These are phyloP conservation scores for Lichtheimia corymbifera DNA, from an alignment of 371 early-diverging fungal species.

Conservation along the genomic window DNA sequence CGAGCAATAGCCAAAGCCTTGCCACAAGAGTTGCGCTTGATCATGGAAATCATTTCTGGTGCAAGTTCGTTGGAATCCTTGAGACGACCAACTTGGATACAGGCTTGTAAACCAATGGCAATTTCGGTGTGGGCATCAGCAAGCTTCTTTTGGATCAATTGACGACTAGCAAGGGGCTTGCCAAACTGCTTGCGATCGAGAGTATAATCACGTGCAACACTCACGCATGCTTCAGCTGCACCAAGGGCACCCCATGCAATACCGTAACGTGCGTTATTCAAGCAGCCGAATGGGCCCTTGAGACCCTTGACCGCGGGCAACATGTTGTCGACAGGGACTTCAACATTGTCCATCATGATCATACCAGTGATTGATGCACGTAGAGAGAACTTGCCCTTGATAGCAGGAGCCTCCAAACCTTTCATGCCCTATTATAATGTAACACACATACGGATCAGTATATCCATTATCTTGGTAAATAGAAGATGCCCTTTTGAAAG, in stretches of 20 bases:
- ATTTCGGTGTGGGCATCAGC: constrained; percentile 96
- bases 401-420: constrained; percentile 87
- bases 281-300: constrained; percentile 96
- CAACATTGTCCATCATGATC: constrained; percentile 99
- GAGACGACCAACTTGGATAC: constrained; percentile 91
- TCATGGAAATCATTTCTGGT: constrained; percentile 95
- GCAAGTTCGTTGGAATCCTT: constrained; percentile 88
- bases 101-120: constrained; percentile 87
- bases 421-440: constrained; percentile 62
- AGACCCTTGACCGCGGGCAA: constrained; percentile 88
- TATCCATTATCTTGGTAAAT: not conserved
- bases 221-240: constrained; percentile 93
- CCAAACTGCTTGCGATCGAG: constrained; percentile 92
- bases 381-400: constrained; percentile 95
- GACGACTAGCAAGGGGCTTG: constrained; percentile 92
- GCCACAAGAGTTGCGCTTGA: constrained; percentile 96
- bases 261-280: constrained; percentile 97
- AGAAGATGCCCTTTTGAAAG: no score
- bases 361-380: constrained; percentile 96
- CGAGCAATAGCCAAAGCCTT: constrained; percentile 95
- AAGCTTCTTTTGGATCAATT: constrained; percentile 96
- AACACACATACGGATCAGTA: not conserved
- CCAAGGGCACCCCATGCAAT: constrained; percentile 98
- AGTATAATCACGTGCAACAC: constrained; percentile 88
- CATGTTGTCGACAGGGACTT: constrained; percentile 87